These are phyloP conservation scores for Vararia minispora DNA, from an alignment of 768 basidiomycete species.

Conservation along the genomic window DNA sequence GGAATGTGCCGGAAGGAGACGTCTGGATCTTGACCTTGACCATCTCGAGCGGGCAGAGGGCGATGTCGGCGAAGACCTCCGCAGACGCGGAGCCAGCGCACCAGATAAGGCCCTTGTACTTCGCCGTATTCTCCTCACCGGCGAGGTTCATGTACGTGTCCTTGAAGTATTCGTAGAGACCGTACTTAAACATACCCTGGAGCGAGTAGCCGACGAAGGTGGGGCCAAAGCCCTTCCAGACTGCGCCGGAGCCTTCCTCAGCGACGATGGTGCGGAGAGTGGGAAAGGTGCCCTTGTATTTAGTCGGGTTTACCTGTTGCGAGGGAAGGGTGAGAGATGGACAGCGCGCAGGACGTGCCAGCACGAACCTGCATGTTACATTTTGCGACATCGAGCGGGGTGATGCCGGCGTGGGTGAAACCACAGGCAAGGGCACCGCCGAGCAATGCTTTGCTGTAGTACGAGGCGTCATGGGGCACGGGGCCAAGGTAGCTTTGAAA, in stretches of 20 bases:
- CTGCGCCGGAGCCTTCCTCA: constrained; percentile 75
- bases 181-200: constrained; percentile 98
- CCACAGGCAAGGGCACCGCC: constrained; percentile 85
- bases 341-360: not conserved
- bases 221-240: constrained; percentile 93
- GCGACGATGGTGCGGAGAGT: constrained; percentile 55
- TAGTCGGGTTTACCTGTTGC: constrained; percentile 57
- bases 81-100: constrained; percentile 89
- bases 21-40: constrained; percentile 89
- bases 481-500: constrained; percentile 48
- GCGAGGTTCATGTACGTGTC: constrained; percentile 83
- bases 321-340: not conserved
- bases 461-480: constrained; percentile 61
- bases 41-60: constrained; percentile 93
- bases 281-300: constrained; percentile 58
- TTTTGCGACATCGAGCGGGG: constrained; percentile 81
- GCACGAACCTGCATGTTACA: constrained; percentile 79
- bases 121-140: constrained; percentile 67
- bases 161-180: constrained; percentile 97
- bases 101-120: constrained; percentile 89
- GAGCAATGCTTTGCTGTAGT: constrained; percentile 82
- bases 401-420: constrained; percentile 79
- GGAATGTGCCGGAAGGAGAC: constrained; percentile 64
- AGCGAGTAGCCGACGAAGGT: constrained; percentile 90
- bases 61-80: constrained; percentile 92